Evolutionary conservation across 805 yeast species (phyloP), one percentile per base, ranked within the genome.

Genomic region (Sugiyamaella lignohabitans): DNA sequence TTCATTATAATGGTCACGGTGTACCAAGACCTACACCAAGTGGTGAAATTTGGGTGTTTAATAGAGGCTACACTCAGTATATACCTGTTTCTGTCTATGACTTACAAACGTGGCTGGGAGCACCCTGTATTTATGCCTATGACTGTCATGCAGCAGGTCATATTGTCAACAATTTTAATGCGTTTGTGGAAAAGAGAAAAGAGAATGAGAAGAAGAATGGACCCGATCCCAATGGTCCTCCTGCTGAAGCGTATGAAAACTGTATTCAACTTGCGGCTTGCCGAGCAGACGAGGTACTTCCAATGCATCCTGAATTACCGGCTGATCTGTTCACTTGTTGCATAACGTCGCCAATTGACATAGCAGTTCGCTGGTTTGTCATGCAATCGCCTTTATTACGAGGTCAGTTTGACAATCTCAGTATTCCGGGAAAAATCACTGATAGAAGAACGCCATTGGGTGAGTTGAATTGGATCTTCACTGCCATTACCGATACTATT

Each of bases 41-140:
- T 40, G 98, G 98, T 20, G 98, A 93, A 61, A 87, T 93, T 22
- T 93, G 98, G 98, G 98, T 93, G 8, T 93, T 93, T 69, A 93
- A 93, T 64, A 72, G 97, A 55, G 96, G 96, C 1, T 93, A 89
- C 63, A 93, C 98, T 1, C 98, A 93, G 67, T 93, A 93, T 63
- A 93, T 93, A 49, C 98, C 98, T 0, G 93, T 93, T 1, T 86
- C 96, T 6, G 67, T 93, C n/a, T 88, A 86, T 64, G 98, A 93
- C 59, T 70, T 93, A 41, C 98, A 93, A 59, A 82, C 94, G 3
- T 93, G 98, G 98, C 70, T 93, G 8, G 98, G 98, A 6, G 97
- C 97, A 1, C 98, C 98, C 0, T 91, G 95, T 45, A 84, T 93
- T 17, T 89, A 84, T 65, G 96, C 91, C 38, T 88, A 84, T 64